These are phyloP conservation scores for Cudoniella acicularis DNA, from an alignment of 495 filamentous ascomycete genomes.

Conservation along the genomic window DNA sequence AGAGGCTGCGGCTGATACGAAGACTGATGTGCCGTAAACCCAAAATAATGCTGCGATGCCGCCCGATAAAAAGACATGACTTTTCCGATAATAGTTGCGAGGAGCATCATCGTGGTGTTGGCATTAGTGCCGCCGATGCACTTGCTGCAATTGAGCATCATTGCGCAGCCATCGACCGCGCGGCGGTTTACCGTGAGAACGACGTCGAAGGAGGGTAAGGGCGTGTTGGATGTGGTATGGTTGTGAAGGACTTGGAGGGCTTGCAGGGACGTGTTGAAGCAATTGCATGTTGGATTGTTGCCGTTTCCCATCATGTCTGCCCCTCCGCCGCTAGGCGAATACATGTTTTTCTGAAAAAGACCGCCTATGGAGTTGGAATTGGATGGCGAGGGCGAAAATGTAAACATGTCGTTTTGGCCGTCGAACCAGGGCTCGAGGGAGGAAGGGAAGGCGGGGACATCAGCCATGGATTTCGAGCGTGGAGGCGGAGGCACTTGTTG, in stretches of 20 bases:
- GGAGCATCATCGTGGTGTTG: constrained; percentile 43
- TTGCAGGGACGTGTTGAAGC: constrained; percentile 43
- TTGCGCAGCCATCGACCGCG: constrained; percentile 43
- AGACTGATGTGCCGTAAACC: not conserved
- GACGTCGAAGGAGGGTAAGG: constrained; percentile 36
- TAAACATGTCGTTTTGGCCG: constrained; percentile 28
- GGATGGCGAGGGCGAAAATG: constrained; percentile 26
- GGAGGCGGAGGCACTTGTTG: not conserved
- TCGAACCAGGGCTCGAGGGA: constrained; percentile 9
- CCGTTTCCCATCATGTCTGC: not conserved
- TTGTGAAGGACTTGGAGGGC: constrained; percentile 43
- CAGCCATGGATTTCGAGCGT: constrained; percentile 1
- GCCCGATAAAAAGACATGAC: constrained; percentile 43
- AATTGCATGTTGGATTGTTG: constrained; percentile 31
- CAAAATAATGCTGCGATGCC: constrained; percentile 36
- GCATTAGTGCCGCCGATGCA: constrained; percentile 39
- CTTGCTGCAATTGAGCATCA: constrained; percentile 39
- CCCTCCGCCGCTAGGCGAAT: not conserved
- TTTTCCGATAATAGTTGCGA: constrained; percentile 43
- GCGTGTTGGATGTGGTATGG: constrained; percentile 29
- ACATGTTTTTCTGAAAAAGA: constrained; percentile 13
- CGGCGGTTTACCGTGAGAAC: constrained; percentile 42
- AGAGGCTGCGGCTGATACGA: not conserved
- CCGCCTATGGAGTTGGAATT: constrained; percentile 6
- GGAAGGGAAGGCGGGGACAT: constrained; percentile 6